phyloP scores from a whole-genome alignment of 306 rosid genomes.

The Casuarina glauca region DNA sequence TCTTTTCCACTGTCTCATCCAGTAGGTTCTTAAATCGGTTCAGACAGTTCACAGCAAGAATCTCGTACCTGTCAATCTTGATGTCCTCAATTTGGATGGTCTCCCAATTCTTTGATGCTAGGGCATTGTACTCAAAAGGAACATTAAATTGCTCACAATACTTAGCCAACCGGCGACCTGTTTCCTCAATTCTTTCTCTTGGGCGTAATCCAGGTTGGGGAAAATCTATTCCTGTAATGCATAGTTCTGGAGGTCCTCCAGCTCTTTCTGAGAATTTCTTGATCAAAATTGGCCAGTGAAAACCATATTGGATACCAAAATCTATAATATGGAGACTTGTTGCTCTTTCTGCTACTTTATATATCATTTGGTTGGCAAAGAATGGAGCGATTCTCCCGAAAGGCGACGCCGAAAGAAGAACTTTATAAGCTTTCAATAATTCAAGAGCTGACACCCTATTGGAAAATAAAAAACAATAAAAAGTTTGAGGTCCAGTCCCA shows the following conservation, averaged over 20 bases:
- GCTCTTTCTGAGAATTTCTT: conserved; percentile 42
- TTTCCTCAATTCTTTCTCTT: conserved; percentile 63
- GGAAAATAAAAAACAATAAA: background rate
- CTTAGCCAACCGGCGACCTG: conserved; percentile 65
- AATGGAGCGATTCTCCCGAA: conserved; percentile 49
- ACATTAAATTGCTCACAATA: conserved; percentile 70
- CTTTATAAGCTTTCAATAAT: conserved; percentile 56
- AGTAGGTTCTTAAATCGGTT: background rate
- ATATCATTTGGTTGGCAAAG: conserved; percentile 39
- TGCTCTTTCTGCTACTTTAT: conserved; percentile 40
- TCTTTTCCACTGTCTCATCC: conserved; percentile 9
- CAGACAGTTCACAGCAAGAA: conserved; percentile 1
- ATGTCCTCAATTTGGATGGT: conserved; percentile 7
- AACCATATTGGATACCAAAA: conserved; percentile 75
- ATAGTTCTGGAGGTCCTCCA: conserved; percentile 48
- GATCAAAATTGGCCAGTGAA: conserved; percentile 78
- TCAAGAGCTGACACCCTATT: conserved; percentile 10
- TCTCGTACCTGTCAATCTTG: conserved; percentile 1
- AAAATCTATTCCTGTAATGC: conserved; percentile 72
- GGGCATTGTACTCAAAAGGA: conserved; percentile 62
- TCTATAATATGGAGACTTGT: conserved; percentile 58
- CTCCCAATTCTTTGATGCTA: conserved; percentile 8
- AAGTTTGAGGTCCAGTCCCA: conserved; percentile 34
- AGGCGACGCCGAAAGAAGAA: conserved; percentile 46
- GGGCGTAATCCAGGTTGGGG: conserved; percentile 92